phyloP scores from a whole-genome alignment of 2,329 filamentous ascomycete genomes.

The Fusarium pilosicola region DNA sequence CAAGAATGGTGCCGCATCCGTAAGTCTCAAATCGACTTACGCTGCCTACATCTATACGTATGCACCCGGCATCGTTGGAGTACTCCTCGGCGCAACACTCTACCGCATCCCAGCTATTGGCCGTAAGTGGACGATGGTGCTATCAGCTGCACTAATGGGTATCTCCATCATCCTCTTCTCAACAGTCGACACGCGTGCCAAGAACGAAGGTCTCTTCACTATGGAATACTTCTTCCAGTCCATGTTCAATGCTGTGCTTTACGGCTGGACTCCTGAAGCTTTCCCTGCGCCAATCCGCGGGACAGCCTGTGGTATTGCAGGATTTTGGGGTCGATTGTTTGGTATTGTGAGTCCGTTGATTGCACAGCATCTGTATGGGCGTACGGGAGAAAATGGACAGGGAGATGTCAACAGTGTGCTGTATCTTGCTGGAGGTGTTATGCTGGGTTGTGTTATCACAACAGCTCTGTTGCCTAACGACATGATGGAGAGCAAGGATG shows the following conservation, averaged over 20 bases:
- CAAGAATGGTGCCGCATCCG: slow-evolving; percentile 59
- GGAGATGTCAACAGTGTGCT: slow-evolving; percentile 60
- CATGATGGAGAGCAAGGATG: slow-evolving; percentile 50
- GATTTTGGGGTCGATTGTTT: slow-evolving; percentile 68
- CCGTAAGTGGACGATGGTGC: slow-evolving; percentile 55
- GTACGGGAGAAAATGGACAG: slow-evolving; percentile 39
- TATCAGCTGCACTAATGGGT: slow-evolving; percentile 57
- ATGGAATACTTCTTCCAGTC: slow-evolving; percentile 59
- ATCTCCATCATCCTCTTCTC: slow-evolving; percentile 59
- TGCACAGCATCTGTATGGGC: slow-evolving; percentile 56
- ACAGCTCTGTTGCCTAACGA: slow-evolving; percentile 59
- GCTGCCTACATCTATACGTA: slow-evolving; percentile 65
- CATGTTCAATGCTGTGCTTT: slow-evolving; percentile 50
- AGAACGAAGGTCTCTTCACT: slow-evolving; percentile 53
- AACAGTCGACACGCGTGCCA: slow-evolving; percentile 50
- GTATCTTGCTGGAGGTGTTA: slow-evolving; percentile 66
- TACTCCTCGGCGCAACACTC: slow-evolving; percentile 57
- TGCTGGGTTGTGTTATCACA: slow-evolving; percentile 61
- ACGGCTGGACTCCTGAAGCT: slow-evolving; percentile 64
- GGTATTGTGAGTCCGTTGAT: slow-evolving; percentile 67
- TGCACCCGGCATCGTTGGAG: slow-evolving; percentile 61
- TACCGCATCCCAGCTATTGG: slow-evolving; percentile 52
- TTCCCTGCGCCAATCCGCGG: slow-evolving; percentile 66
- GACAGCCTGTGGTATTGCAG: slow-evolving; percentile 65
- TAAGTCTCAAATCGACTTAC: slow-evolving; percentile 59